phyloP scores from a whole-genome alignment of 805 yeast species.

The Metschnikowia hibisci region DNA sequence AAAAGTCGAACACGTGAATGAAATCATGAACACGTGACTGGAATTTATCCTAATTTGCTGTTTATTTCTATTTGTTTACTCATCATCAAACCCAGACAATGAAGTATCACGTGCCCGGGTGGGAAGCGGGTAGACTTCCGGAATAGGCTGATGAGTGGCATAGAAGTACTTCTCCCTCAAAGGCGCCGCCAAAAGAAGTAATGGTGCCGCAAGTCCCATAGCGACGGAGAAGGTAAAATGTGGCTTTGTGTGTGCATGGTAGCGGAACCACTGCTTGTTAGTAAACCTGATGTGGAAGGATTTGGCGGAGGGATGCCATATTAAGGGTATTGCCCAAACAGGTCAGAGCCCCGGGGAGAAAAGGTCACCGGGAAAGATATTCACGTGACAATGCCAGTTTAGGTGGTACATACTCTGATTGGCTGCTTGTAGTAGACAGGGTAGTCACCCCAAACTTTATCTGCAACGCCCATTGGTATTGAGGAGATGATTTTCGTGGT shows the following conservation, averaged over 20 bases:
- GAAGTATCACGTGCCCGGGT: slow-evolving; percentile 46
- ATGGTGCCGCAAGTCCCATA: slow-evolving; percentile 66
- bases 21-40: too few species aligned
- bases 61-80: slow-evolving; percentile 1
- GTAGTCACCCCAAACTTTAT: slow-evolving; percentile 44
- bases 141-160: slow-evolving; percentile 63
- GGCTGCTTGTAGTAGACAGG: slow-evolving; percentile 63
- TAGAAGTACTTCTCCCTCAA: slow-evolving; percentile 65
- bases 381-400: neutral
- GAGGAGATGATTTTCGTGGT: neutral
- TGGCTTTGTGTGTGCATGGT: slow-evolving; percentile 72
- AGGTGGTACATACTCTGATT: slow-evolving; percentile 47
- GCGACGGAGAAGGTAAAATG: slow-evolving; percentile 63
- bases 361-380: too few species aligned
- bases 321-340: too few species aligned
- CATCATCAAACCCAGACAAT: slow-evolving; percentile 56
- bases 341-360: too few species aligned
- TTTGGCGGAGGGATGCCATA: too few species aligned
- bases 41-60: neutral
- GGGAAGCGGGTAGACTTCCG: slow-evolving; percentile 57
- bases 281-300: neutral
- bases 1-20: too few species aligned
- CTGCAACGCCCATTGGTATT: slow-evolving; percentile 25
- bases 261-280: slow-evolving; percentile 57
- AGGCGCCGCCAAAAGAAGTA: slow-evolving; percentile 59